Percentiles rank a stretch among this genome's conserved stretches.
These are phyloP conservation scores for Thielaviopsis punctulata DNA, from an alignment of 2,329 filamentous ascomycete species.

Conservation along the genomic window DNA sequence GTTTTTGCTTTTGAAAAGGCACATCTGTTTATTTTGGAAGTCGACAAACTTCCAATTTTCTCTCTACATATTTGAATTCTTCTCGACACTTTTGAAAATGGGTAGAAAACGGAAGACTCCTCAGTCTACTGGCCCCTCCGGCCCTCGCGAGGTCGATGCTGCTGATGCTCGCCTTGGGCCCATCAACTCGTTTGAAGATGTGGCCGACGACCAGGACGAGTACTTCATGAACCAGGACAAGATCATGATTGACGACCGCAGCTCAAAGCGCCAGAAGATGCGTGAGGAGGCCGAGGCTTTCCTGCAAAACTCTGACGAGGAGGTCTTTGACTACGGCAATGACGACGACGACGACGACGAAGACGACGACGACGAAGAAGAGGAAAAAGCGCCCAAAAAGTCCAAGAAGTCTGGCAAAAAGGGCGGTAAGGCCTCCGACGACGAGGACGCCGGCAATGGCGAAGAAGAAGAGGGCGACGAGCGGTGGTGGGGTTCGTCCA, in stretches of 20 bases:
- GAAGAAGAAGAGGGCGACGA: slow-evolving; percentile 36
- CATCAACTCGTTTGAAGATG: slow-evolving; percentile 55
- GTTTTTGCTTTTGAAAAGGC: not conserved
- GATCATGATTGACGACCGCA: slow-evolving; percentile 63
- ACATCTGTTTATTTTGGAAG: not conserved
- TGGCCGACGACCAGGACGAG: slow-evolving; percentile 87
- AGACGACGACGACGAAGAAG: slow-evolving; percentile 28
- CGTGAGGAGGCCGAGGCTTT: slow-evolving; percentile 47
- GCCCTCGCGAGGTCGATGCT: slow-evolving; percentile 36
- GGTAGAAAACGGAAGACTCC: slow-evolving; percentile 56
- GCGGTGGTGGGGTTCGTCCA: slow-evolving; percentile 74
- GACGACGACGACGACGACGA: slow-evolving; percentile 23
- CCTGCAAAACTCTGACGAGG: slow-evolving; percentile 45
- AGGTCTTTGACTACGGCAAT: slow-evolving; percentile 33
- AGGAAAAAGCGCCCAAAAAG: slow-evolving; percentile 25
- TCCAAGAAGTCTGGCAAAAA: slow-evolving; percentile 16
- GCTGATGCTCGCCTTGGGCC: slow-evolving; percentile 44
- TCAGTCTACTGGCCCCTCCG: slow-evolving; percentile 28
- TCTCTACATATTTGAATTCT: not conserved
- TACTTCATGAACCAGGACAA: slow-evolving; percentile 78
- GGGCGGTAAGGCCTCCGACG: slow-evolving; percentile 36
- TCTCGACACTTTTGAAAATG: slow-evolving; percentile 25
- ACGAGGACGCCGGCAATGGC: slow-evolving; percentile 30
- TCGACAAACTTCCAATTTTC: not conserved
- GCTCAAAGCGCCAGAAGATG: slow-evolving; percentile 59